Conservation (phyloP, 495 filamentous ascomycete genomes). For the Saxophila tyrrhenica region DNA sequence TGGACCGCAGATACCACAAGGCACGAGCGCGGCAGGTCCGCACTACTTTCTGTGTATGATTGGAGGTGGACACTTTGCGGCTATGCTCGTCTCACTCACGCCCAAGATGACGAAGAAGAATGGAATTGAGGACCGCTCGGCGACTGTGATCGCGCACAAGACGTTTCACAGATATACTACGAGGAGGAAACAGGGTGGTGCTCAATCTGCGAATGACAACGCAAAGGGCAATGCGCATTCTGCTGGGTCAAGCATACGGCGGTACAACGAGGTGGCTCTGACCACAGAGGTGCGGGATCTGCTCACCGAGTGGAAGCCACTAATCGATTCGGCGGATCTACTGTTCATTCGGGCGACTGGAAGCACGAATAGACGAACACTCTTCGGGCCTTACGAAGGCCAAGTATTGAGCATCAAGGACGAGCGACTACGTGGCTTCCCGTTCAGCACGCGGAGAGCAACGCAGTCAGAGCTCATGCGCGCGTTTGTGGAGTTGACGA, state of each 20-base stretch:
- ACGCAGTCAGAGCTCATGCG: constrained; percentile 92
- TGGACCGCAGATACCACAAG: constrained; percentile 34
- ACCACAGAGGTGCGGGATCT: constrained; percentile 71
- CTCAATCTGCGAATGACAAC: constrained; percentile 84
- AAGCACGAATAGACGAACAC: constrained; percentile 64
- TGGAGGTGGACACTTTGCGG: constrained; percentile 92
- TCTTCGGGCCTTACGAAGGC: constrained; percentile 84
- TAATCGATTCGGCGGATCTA: constrained; percentile 73
- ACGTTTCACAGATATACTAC: constrained; percentile 97
- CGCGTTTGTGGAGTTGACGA: constrained; percentile 80
- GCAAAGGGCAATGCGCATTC: constrained; percentile 89
- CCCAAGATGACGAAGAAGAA: constrained; percentile 62
- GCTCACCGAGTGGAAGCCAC: constrained; percentile 65
- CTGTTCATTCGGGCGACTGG: constrained; percentile 86
- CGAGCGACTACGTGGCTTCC: constrained; percentile 73
- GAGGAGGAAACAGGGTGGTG: constrained; percentile 85
- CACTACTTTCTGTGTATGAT: constrained; percentile 98
- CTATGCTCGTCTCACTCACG: constrained; percentile 81
- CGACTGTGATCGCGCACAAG: constrained; percentile 83
- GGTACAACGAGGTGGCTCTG: constrained; percentile 86
- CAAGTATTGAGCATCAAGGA: constrained; percentile 77
- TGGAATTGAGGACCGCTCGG: constrained; percentile 65
- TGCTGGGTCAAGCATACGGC: constrained; percentile 75
- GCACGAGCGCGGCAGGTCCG: constrained; percentile 35
- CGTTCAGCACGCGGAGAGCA: constrained; percentile 87